Percentiles rank a stretch among this genome's conserved stretches.
These are phyloP conservation scores for Protoeuglena noctilucae DNA, from an alignment of 139 green algal species.

Conservation along the genomic window DNA sequence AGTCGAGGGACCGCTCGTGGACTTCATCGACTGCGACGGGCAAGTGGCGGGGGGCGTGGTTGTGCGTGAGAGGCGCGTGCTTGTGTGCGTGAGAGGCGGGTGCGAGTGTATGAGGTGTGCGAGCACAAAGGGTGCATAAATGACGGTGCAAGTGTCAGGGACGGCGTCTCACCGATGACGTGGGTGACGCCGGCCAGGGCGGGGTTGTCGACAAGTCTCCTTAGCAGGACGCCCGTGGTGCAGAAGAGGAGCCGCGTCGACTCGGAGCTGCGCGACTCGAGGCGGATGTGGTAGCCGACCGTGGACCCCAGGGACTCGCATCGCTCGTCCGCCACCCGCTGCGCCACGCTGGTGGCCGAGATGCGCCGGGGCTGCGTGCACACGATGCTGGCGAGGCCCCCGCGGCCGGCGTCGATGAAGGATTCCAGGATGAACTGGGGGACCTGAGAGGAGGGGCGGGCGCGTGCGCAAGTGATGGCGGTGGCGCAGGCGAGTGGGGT, in stretches of 20 bases:
- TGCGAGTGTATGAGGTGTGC: not conserved
- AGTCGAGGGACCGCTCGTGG: not conserved
- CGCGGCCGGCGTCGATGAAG: conserved; percentile 1
- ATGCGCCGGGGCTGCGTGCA: conserved; percentile 54
- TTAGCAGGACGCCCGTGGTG: conserved; percentile 46
- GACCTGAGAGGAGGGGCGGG: conserved; percentile 14
- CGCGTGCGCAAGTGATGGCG: too few species aligned
- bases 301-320: conserved; percentile 30
- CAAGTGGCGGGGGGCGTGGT: conserved; percentile 5
- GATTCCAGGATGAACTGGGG: not conserved
- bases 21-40: conserved; percentile 9
- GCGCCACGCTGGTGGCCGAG: conserved; percentile 37
- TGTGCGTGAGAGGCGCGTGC: not conserved
- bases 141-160: not conserved
- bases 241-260: conserved; percentile 18
- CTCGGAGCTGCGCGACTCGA: not conserved
- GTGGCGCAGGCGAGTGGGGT: conserved; percentile 1
- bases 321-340: conserved; percentile 45
- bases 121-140: not conserved
- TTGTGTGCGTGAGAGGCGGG: not conserved
- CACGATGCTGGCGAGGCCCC: conserved; percentile 9
- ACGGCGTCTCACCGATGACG: conserved; percentile 54
- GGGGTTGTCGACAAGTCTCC: conserved; percentile 25
- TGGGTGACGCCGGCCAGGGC: conserved; percentile 28
- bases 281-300: conserved; percentile 21